These are phyloP conservation scores for Parastagonospora nodorum DNA, from an alignment of 2,329 filamentous ascomycete genomes.

Conservation along the genomic window DNA sequence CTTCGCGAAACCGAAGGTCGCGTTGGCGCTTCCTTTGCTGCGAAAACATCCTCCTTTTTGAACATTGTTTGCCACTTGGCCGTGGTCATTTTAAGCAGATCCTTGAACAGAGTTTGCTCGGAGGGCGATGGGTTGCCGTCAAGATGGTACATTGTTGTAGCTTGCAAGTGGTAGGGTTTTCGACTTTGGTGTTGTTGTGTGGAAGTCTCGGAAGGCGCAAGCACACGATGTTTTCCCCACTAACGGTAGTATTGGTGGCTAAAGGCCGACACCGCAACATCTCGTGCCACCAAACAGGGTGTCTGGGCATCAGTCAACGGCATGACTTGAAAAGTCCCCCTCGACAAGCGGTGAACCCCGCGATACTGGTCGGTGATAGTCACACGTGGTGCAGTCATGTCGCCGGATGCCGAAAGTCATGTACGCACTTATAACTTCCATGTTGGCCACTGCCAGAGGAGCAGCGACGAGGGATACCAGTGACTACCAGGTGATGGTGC, in stretches of 20 bases:
- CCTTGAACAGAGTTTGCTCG: constrained; percentile 24
- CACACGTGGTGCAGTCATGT: not conserved
- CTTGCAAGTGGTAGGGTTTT: not conserved
- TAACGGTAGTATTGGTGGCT: constrained; percentile 10
- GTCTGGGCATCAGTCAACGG: not conserved
- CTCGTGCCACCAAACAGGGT: not conserved
- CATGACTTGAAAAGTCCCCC: constrained; percentile 5
- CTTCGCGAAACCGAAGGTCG: constrained; percentile 39
- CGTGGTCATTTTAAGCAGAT: constrained; percentile 25
- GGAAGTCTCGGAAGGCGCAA: not conserved
- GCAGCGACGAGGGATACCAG: not conserved
- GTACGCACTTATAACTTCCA: not conserved
- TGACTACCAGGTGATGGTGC: not conserved
- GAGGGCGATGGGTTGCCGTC: constrained; percentile 25
- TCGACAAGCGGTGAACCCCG: constrained; percentile 8
- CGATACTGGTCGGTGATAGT: not conserved
- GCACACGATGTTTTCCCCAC: not conserved
- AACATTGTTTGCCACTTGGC: constrained; percentile 26
- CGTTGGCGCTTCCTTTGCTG: constrained; percentile 11
- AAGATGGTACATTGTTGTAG: constrained; percentile 29
- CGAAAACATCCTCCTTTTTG: constrained; percentile 9
- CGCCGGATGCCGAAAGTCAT: not conserved
- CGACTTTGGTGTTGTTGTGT: not conserved
- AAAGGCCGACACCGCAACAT: constrained; percentile 12
- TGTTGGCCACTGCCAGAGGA: not conserved